Evolutionary conservation across 1,284 basidiomycete genomes (phyloP).

Genomic region (Malassezia sympodialis): DNA sequence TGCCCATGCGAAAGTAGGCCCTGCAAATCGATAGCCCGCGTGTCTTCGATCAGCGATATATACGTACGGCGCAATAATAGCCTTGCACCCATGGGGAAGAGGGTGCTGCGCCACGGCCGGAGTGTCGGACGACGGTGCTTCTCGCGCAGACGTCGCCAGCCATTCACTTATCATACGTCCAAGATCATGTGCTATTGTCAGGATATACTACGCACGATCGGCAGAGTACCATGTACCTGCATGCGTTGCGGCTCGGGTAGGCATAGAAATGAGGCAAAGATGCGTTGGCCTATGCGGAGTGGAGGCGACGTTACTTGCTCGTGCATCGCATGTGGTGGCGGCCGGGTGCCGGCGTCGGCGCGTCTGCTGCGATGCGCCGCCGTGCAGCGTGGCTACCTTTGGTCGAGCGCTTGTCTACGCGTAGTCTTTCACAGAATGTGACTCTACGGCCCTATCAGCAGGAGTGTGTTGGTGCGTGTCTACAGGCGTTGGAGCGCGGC

Average conservation of each 20-base stretch:
- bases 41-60: constrained; percentile 53
- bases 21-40: constrained; percentile 91
- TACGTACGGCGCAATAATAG: constrained; percentile 85
- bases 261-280: not conserved
- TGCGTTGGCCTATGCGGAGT: not conserved
- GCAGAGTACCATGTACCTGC: constrained; percentile 16
- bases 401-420: not conserved
- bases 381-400: not conserved
- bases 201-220: not conserved
- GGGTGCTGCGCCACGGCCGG: constrained; percentile 7
- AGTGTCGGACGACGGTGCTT: not conserved
- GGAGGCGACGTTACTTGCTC: not conserved
- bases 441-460: constrained; percentile 69
- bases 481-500: constrained; percentile 60
- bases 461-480: constrained; percentile 69
- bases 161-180: not conserved
- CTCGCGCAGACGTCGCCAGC: not conserved
- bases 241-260: constrained; percentile 10
- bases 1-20: constrained; percentile 86
- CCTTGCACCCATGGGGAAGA: constrained; percentile 58
- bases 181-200: not conserved
- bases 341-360: not conserved
- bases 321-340: not conserved
- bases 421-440: not conserved
- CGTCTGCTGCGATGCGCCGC: not conserved